Percentiles rank a stretch among this genome's conserved stretches.
These are phyloP conservation scores for Colletotrichum scovillei DNA, from an alignment of 2,329 filamentous ascomycete genomes.

Conservation along the genomic window DNA sequence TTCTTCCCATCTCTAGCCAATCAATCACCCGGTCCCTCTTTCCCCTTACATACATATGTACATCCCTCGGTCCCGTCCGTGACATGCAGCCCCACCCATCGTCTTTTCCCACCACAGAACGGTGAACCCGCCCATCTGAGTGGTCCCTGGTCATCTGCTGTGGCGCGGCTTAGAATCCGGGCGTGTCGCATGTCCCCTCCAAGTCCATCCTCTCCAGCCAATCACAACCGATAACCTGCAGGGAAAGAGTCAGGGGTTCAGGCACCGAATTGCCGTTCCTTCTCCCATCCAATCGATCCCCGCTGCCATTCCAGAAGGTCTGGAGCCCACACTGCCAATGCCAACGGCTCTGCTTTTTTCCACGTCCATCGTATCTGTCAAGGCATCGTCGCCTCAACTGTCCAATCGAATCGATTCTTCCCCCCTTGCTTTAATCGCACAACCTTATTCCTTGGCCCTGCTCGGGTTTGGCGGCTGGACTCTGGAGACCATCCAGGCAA, in stretches of 20 bases:
- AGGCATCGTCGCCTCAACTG: not conserved
- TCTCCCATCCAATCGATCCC: not conserved
- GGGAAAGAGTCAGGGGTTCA: not conserved
- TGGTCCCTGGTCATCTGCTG: not conserved
- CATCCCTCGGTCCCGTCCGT: constrained; percentile 7
- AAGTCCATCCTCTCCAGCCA: not conserved
- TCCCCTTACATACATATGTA: not conserved
- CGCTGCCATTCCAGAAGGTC: constrained; percentile 27
- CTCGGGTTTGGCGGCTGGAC: not conserved
- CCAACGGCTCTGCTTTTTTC: not conserved
- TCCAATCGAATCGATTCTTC: not conserved
- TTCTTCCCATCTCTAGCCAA: not conserved
- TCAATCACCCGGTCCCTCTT: not conserved
- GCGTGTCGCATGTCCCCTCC: constrained; percentile 10
- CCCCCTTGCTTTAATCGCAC: not conserved
- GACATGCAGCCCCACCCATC: not conserved
- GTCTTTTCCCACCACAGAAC: constrained; percentile 6
- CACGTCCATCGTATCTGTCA: not conserved
- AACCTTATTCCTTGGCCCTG: constrained; percentile 9
- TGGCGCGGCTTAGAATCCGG: constrained; percentile 19
- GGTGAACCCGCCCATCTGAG: not conserved
- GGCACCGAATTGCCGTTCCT: not conserved
- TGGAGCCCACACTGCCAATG: not conserved
- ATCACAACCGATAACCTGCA: not conserved
- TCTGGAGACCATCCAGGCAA: not conserved